A percentile compares a stretch with the other conserved stretches of the same genome.
These are phyloP conservation scores for Aphanomyces invadans DNA, from an alignment of 352 stramenopile genomes.

Conservation along the genomic window DNA sequence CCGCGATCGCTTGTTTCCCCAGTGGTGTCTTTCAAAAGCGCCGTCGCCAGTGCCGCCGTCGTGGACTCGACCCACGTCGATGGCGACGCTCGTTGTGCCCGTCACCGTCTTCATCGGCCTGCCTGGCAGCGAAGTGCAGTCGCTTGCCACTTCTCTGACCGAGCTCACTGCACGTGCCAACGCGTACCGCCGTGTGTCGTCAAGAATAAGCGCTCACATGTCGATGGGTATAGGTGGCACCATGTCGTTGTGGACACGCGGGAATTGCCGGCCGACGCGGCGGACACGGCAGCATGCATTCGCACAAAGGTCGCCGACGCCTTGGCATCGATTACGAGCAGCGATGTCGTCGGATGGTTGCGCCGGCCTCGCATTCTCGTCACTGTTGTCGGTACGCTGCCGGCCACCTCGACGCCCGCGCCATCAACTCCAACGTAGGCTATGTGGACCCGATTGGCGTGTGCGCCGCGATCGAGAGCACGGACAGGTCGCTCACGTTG, in stretches of 20 bases:
- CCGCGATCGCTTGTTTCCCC: slow-evolving; percentile 37
- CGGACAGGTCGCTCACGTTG: slow-evolving; percentile 26
- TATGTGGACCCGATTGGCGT: slow-evolving; percentile 54
- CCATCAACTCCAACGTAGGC: slow-evolving; percentile 36
- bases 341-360: neutral
- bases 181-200: too few relatives aligned
- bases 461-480: slow-evolving; percentile 36
- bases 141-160: slow-evolving; percentile 38
- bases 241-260: slow-evolving; percentile 35
- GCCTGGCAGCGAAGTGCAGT: slow-evolving; percentile 42
- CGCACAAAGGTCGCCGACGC: neutral
- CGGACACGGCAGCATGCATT: neutral
- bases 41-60: slow-evolving; percentile 30
- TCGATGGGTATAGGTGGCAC: slow-evolving; percentile 37
- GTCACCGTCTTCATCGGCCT: slow-evolving; percentile 57
- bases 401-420: too few relatives aligned
- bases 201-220: too few relatives aligned
- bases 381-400: slow-evolving; percentile 16
- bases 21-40: slow-evolving; percentile 57
- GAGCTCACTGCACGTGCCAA: slow-evolving; percentile 39
- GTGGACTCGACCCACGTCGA: slow-evolving; percentile 32
- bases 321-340: neutral
- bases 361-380: slow-evolving; percentile 10
- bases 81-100: slow-evolving; percentile 27
- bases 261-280: slow-evolving; percentile 15